These are phyloP conservation scores for California macrophylla DNA, from an alignment of 441 rosid genomes.

Conservation along the genomic window DNA sequence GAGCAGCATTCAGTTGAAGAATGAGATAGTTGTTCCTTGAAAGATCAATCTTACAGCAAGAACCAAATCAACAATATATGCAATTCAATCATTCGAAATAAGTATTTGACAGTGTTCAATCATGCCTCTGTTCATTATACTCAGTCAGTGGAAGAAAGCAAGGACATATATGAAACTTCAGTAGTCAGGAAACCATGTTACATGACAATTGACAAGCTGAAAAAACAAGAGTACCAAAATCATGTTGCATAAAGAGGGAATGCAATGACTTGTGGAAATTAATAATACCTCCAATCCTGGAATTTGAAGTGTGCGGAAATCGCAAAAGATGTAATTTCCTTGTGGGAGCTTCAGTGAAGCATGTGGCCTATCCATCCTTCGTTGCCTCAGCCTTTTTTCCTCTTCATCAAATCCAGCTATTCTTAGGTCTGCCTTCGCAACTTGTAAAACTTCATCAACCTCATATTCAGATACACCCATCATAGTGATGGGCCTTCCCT, in stretches of 20 bases:
- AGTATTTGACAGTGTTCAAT: background rate
- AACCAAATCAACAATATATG: background rate
- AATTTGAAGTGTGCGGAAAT: constrained; percentile 66
- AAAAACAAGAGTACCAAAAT: background rate
- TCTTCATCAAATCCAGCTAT: constrained; percentile 90
- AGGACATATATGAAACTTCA: background rate
- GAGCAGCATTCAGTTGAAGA: background rate
- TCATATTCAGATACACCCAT: constrained; percentile 81
- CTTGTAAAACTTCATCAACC: constrained; percentile 42
- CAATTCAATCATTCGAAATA: background rate
- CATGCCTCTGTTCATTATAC: background rate
- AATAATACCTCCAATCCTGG: constrained; percentile 60
- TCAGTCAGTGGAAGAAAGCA: background rate
- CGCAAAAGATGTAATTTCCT: constrained; percentile 67
- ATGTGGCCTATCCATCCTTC: constrained; percentile 24
- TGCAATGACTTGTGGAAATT: background rate
- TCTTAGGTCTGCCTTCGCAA: constrained; percentile 45
- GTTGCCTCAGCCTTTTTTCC: constrained; percentile 60
- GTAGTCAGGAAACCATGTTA: background rate
- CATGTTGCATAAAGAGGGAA: background rate
- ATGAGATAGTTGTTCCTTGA: background rate
- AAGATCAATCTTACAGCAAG: background rate
- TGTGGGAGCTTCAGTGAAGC: constrained; percentile 51
- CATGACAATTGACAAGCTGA: background rate
- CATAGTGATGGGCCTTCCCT: constrained; percentile 76